Conservation (phyloP, 257 asterid species). For the Handroanthus guayacan region DNA sequence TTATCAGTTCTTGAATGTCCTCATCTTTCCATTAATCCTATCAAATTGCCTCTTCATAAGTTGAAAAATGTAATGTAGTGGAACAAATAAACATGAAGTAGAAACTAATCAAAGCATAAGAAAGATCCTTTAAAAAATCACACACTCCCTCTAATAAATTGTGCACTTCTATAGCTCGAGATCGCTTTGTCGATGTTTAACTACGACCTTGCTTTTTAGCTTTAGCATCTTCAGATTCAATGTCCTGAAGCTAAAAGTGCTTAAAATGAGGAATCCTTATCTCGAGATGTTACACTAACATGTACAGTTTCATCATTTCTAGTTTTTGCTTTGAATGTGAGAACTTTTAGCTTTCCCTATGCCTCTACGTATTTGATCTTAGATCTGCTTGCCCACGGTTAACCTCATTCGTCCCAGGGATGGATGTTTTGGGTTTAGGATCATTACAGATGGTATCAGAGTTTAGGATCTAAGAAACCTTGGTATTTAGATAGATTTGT, state of each 20-base stretch:
- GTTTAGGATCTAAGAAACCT: no score
- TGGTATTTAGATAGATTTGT: no score
- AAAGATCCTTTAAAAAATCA: neutral
- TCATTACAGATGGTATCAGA: no score
- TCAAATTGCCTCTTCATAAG: slow-evolving; percentile 56
- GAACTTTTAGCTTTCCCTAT: no score
- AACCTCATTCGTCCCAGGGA: no score
- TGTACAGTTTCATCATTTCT: no score
- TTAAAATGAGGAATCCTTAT: neutral
- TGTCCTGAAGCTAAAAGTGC: slow-evolving; percentile 36
- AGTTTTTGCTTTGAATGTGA: no score
- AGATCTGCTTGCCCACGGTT: no score
- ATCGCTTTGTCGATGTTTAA: slow-evolving; percentile 46
- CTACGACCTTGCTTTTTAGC: slow-evolving; percentile 41
- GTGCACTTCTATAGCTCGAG: slow-evolving; percentile 64
- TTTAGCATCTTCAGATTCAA: slow-evolving; percentile 41
- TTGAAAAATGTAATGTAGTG: slow-evolving; percentile 1
- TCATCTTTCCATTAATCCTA: slow-evolving; percentile 64
- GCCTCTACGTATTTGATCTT: no score
- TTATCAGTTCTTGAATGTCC: slow-evolving; percentile 56
- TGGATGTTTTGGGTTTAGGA: no score
- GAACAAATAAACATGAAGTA: neutral
- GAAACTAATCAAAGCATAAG: neutral
- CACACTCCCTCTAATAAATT: slow-evolving; percentile 57
- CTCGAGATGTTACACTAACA: no score